Percentiles rank a stretch among this genome's conserved stretches.
Conservation (phyloP, 331 rosid genomes). For the Cydonia oblonga region DNA sequence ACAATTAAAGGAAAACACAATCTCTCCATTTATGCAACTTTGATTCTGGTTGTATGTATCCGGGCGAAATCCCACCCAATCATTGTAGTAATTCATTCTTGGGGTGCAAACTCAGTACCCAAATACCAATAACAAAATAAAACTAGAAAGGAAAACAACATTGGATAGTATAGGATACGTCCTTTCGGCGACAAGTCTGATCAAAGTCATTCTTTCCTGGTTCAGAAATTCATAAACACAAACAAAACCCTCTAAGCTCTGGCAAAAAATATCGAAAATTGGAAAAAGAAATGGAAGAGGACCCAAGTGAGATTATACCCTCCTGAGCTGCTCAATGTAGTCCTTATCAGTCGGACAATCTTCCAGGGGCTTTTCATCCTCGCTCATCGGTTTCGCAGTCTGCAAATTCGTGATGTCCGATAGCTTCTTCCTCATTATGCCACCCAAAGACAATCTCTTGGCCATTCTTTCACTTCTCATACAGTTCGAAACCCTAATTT, state of each 20-base stretch:
- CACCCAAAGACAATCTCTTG: constrained; percentile 48
- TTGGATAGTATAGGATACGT: constrained; percentile 47
- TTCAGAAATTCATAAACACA: constrained; percentile 12
- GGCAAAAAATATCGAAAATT: neutral
- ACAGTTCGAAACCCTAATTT: neutral
- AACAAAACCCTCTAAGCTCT: neutral
- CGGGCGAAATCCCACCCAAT: neutral
- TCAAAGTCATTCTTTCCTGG: constrained; percentile 57
- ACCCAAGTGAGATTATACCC: constrained; percentile 25
- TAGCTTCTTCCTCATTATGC: constrained; percentile 53
- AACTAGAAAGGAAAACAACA: neutral
- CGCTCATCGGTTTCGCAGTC: constrained; percentile 7
- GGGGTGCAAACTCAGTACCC: neutral
- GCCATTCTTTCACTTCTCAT: constrained; percentile 36
- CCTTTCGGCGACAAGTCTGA: constrained; percentile 49
- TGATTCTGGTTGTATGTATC: neutral
- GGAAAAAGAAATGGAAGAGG: neutral
- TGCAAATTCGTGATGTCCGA: constrained; percentile 68
- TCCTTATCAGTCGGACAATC: constrained; percentile 8
- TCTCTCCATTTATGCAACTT: neutral
- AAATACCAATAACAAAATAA: neutral
- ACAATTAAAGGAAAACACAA: constrained; percentile 13
- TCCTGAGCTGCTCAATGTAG: constrained; percentile 49
- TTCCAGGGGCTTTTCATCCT: constrained; percentile 22
- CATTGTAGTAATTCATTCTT: neutral